Conservation (phyloP, 305 asterid genomes). For the Rubia peregrina region DNA sequence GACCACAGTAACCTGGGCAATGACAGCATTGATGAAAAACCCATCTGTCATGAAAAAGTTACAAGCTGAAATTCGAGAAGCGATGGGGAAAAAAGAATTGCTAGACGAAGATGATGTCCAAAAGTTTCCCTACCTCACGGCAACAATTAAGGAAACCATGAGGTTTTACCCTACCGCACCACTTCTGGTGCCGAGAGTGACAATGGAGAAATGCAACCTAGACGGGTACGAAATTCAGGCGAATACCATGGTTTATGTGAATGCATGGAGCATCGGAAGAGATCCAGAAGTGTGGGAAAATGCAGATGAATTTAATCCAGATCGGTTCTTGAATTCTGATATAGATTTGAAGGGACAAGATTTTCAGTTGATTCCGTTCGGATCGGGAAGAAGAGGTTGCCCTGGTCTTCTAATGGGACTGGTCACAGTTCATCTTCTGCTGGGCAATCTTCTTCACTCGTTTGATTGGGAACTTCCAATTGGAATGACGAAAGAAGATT, state of each 20-base stretch:
- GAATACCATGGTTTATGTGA: not conserved
- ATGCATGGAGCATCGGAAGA: conserved; percentile 1
- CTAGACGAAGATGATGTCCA: not conserved
- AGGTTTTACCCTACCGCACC: not conserved
- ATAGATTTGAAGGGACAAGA: not conserved
- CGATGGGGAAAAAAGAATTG: not conserved
- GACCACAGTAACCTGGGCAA: conserved; percentile 10
- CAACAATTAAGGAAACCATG: not conserved
- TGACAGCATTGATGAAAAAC: conserved; percentile 8
- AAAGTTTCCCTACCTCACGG: not conserved
- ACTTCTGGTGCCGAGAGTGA: not conserved
- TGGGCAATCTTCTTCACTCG: conserved; percentile 35
- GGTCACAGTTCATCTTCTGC: conserved; percentile 31
- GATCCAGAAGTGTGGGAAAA: conserved; percentile 2
- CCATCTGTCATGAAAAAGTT: conserved; percentile 5
- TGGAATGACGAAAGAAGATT: conserved; percentile 26
- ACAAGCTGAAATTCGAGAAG: conserved; percentile 12
- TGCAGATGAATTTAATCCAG: not conserved
- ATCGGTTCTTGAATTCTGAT: not conserved
- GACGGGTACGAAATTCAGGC: conserved; percentile 1
- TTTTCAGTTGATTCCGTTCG: not conserved
- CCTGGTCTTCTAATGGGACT: conserved; percentile 29
- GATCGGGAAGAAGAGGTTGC: not conserved
- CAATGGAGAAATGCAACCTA: not conserved
- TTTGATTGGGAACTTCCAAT: conserved; percentile 39